phyloP scores from a whole-genome alignment of 208 protist species.

The Vickermania ingenoplastis region DNA sequence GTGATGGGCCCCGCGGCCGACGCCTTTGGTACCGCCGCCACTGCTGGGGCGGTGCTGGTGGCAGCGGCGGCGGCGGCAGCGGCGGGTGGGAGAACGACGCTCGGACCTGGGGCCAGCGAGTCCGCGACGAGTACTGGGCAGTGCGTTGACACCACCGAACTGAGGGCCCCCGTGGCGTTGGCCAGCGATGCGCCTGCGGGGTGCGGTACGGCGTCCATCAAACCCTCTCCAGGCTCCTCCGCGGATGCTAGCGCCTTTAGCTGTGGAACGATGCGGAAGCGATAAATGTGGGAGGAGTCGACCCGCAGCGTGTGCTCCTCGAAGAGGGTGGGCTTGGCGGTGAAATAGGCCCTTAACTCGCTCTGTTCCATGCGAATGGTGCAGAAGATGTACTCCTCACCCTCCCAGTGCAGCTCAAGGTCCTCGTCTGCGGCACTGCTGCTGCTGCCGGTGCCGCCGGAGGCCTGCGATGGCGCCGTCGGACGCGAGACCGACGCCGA shows the following conservation, averaged over 20 bases:
- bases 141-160: not conserved
- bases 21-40: not conserved
- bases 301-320: constrained; percentile 65
- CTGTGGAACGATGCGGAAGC: constrained; percentile 30
- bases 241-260: not conserved
- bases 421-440: not conserved
- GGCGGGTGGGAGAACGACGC: not conserved
- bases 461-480: not conserved
- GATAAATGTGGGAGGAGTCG: constrained; percentile 62
- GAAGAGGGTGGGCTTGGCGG: constrained; percentile 42
- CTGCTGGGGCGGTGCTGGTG: not conserved
- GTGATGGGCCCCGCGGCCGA: not conserved
- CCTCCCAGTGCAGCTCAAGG: constrained; percentile 27
- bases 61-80: not conserved
- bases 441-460: not conserved
- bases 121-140: not conserved
- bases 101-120: not conserved
- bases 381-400: constrained; percentile 60
- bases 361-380: constrained; percentile 48
- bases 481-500: not conserved
- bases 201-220: not conserved
- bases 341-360: constrained; percentile 32
- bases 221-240: not conserved
- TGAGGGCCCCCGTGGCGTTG: not conserved
- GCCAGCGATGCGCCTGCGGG: not conserved